Base-by-base conservation (phyloP, 2,329 filamentous ascomycete species). In the Diaporthe batatas region DNA sequence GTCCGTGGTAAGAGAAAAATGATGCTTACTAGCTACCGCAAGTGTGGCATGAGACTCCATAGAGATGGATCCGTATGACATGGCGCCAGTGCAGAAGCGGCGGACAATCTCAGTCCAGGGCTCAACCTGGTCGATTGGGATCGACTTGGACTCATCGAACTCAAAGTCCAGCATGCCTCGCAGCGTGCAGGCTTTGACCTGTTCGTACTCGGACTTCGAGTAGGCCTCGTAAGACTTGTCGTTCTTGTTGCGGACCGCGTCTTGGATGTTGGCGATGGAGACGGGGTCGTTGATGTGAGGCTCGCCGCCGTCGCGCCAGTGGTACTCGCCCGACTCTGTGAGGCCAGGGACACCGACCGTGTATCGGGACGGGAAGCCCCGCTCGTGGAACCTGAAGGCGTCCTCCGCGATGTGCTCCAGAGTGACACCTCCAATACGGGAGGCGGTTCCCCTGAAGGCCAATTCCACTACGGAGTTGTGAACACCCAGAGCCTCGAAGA, bases 161-260 rank as follows among this genome's bases (percentile, higher is more conserved):
- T 97, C 95, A 85, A 98, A 98, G 83, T 98, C 96, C 54, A 98
- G 90, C 80, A 98, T 90, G 80, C 96, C 96, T 81, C 96, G 94
- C 10, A 98, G 91, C 1, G 96, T 98, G 84, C 96, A 98, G 79
- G 94, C 91, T 87, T 98, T 98, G 86, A 98, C 98, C 80, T 96
- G 94, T 86, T 98, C 95, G 80, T 98, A 97, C 82, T 96, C 95
- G 2, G 94, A 93, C 75, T 92, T 90, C 0, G 96, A 97, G 84
- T 98, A 98, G 0, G 96, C 95, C 84, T 98, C 95, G 83, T 98
- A 98, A 0, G 96, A 98, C 86, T 98, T 98, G 87, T 98, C 95
- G 80, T 98, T 98, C 91, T 98, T 98, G 75, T 93, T 96, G 73
- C 96, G 93, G 21, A 98, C 96, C 16, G 96, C 96, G 82, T 98